A percentile compares a stretch with the other conserved stretches of the same genome.
These are phyloP conservation scores for Xylariaceae sp. DNA, from an alignment of 2,329 filamentous ascomycete species.

Conservation along the genomic window DNA sequence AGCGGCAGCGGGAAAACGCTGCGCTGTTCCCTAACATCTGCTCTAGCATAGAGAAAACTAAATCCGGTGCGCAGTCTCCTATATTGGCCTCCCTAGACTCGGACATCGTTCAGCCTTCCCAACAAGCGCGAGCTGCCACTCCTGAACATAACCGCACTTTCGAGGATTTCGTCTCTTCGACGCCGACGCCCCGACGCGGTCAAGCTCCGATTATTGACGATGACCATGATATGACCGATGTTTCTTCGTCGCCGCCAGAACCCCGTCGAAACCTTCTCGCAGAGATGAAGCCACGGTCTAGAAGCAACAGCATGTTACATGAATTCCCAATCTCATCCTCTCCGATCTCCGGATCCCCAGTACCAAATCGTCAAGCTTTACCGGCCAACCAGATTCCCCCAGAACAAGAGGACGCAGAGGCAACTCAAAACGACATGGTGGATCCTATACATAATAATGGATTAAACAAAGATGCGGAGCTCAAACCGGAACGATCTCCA, in stretches of 20 bases:
- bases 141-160: slow-evolving; percentile 50
- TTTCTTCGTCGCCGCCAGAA: slow-evolving; percentile 62
- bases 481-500: not conserved
- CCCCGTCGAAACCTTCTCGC: slow-evolving; percentile 55
- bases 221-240: slow-evolving; percentile 52
- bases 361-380: slow-evolving; percentile 33
- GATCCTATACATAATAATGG: slow-evolving; percentile 4
- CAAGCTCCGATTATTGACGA: slow-evolving; percentile 51
- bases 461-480: not conserved
- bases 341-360: slow-evolving; percentile 56
- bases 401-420: slow-evolving; percentile 8
- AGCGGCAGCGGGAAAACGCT: slow-evolving; percentile 69
- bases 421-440: not conserved
- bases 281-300: slow-evolving; percentile 55
- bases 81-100: slow-evolving; percentile 1
- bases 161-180: slow-evolving; percentile 59
- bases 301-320: slow-evolving; percentile 43
- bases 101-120: slow-evolving; percentile 1
- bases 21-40: slow-evolving; percentile 70
- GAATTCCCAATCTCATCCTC: slow-evolving; percentile 61
- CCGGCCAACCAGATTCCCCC: slow-evolving; percentile 1
- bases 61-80: slow-evolving; percentile 16
- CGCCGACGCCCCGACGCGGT: slow-evolving; percentile 62
- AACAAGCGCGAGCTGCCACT: slow-evolving; percentile 41
- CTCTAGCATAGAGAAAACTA: slow-evolving; percentile 48